Conservation (phyloP, 129 eudicot genomes). For the Pseudognaphalium luteoalbum region DNA sequence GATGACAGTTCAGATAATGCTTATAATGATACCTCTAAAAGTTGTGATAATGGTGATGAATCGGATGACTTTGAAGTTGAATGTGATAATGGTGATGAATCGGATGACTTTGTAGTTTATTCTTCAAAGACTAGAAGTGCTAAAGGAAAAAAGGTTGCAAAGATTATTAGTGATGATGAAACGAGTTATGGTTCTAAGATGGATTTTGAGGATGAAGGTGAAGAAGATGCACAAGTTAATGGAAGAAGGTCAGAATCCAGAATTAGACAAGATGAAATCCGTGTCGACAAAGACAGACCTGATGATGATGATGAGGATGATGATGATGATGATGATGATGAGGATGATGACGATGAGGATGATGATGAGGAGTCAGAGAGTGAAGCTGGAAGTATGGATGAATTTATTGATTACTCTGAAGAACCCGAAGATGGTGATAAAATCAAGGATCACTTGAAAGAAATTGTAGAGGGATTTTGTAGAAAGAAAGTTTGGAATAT, state of each 20-base stretch:
- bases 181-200: not conserved
- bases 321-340: not conserved
- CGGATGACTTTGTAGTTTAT: not conserved
- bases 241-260: slow-evolving; percentile 29
- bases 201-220: slow-evolving; percentile 16
- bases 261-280: slow-evolving; percentile 14
- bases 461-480: slow-evolving; percentile 41
- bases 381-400: slow-evolving; percentile 53
- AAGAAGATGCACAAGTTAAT: slow-evolving; percentile 17
- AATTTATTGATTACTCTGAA: slow-evolving; percentile 45
- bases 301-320: too few species aligned
- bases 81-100: too few species aligned
- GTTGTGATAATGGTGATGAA: too few species aligned
- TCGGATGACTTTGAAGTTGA: not conserved
- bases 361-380: slow-evolving; percentile 43
- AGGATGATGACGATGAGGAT: slow-evolving; percentile 28
- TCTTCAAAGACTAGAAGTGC: slow-evolving; percentile 19
- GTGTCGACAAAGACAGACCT: not conserved
- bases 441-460: slow-evolving; percentile 22
- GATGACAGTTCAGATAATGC: too few species aligned
- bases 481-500: slow-evolving; percentile 40
- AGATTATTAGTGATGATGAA: slow-evolving; percentile 46
- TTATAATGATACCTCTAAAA: too few species aligned
- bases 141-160: slow-evolving; percentile 39
- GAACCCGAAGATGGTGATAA: too few species aligned